Evolutionary conservation across 495 filamentous ascomycete species (phyloP).

Genomic region (Pyrenula aspistea): DNA sequence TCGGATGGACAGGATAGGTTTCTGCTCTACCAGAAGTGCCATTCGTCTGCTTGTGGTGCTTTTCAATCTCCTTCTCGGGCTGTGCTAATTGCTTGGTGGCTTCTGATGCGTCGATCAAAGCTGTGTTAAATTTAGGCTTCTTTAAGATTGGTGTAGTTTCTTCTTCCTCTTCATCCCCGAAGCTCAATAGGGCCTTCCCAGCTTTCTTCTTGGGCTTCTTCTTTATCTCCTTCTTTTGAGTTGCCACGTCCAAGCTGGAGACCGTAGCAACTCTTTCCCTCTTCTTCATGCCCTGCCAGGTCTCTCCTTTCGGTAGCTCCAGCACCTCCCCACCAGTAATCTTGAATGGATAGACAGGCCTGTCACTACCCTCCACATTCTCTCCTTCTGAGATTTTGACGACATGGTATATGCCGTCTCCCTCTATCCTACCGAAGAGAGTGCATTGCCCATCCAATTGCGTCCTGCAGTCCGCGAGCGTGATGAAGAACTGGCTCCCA

Average conservation of each 20-base stretch:
- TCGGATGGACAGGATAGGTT: neutral
- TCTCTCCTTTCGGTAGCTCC: constrained; percentile 54
- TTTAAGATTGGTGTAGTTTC: constrained; percentile 48
- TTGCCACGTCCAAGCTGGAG: constrained; percentile 22
- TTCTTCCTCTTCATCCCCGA: constrained; percentile 74
- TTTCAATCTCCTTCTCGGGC: constrained; percentile 5
- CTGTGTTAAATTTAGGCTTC: constrained; percentile 85
- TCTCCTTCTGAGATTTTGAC: constrained; percentile 86
- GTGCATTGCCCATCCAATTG: constrained; percentile 88
- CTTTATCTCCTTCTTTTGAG: constrained; percentile 23
- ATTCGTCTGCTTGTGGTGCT: constrained; percentile 1
- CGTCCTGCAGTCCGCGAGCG: constrained; percentile 62
- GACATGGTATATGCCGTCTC: constrained; percentile 91
- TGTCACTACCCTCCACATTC: constrained; percentile 64
- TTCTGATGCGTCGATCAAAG: constrained; percentile 48
- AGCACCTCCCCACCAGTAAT: constrained; percentile 66
- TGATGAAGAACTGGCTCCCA: constrained; percentile 95
- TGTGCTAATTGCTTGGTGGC: constrained; percentile 7
- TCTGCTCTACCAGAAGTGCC: neutral
- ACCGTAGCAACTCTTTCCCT: constrained; percentile 34
- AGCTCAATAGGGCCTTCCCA: constrained; percentile 75
- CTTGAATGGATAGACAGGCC: constrained; percentile 76
- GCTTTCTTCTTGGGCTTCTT: constrained; percentile 68
- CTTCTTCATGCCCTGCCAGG: constrained; percentile 78
- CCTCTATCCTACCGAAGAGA: constrained; percentile 83